phyloP scores from a whole-genome alignment of 192 early-diverging fungal genomes.

The Glomus cerebriforme region DNA sequence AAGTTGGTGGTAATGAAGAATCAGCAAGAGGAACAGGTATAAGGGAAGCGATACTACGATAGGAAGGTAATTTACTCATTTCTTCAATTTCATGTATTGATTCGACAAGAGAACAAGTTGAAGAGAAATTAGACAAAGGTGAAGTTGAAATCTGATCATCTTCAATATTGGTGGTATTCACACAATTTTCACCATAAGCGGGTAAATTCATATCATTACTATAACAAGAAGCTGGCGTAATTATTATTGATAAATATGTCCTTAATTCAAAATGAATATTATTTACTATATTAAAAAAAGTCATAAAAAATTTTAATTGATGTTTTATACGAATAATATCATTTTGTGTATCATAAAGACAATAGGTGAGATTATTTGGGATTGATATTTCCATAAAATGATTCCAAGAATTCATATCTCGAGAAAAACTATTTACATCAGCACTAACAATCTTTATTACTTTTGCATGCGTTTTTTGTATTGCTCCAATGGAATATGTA shows the following conservation, averaged over 20 bases:
- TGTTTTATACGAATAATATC: constrained; percentile 37
- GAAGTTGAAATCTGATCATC: background rate
- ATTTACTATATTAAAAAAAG: constrained; percentile 31
- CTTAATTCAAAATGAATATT: constrained; percentile 38
- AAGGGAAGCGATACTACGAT: background rate
- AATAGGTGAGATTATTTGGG: constrained; percentile 5
- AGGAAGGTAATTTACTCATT: background rate
- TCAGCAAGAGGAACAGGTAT: constrained; percentile 6
- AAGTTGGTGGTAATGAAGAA: background rate
- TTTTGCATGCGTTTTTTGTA: constrained; percentile 14
- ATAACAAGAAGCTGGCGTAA: constrained; percentile 12
- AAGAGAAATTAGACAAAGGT: background rate
- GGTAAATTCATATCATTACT: constrained; percentile 14
- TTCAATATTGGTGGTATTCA: background rate
- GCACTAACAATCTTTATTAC: constrained; percentile 15
- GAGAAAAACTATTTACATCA: background rate
- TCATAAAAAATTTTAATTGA: constrained; percentile 37
- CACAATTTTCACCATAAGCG: background rate
- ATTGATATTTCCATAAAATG: constrained; percentile 23
- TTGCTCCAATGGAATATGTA: constrained; percentile 39
- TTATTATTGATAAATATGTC: constrained; percentile 36
- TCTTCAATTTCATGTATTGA: background rate
- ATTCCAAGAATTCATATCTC: constrained; percentile 20
- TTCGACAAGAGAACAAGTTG: background rate
- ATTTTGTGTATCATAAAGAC: constrained; percentile 41